A percentile compares a stretch with the other conserved stretches of the same genome.
Evolutionary conservation across 2,329 filamentous ascomycete species (phyloP).

Genomic region (Biscogniauxia mediterranea): DNA sequence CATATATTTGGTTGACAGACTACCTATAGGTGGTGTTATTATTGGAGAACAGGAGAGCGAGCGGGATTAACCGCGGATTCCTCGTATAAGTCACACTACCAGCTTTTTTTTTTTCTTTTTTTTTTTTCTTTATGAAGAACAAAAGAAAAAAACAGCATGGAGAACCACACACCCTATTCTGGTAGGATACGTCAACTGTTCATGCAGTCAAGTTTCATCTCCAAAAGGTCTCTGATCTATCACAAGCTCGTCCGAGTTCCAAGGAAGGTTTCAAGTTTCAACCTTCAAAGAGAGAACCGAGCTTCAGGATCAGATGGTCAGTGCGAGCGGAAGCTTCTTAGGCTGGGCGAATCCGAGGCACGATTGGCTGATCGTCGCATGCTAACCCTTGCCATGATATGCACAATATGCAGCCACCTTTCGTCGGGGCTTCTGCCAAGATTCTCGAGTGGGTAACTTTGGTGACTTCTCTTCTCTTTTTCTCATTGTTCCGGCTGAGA

Average conservation of each 20-base stretch:
- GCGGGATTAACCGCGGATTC: too few relatives aligned
- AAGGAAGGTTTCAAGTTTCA: not conserved
- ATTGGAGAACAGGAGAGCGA: too few relatives aligned
- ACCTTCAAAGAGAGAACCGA: not conserved
- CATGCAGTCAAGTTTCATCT: not conserved
- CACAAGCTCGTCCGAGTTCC: not conserved
- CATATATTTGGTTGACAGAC: too few relatives aligned
- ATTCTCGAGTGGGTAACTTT: conserved; percentile 3
- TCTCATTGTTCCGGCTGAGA: conserved; percentile 3
- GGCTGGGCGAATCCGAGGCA: not conserved
- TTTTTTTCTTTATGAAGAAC: too few relatives aligned
- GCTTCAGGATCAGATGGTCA: not conserved
- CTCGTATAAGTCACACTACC: too few relatives aligned
- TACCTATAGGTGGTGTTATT: too few relatives aligned
- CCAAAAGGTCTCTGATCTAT: not conserved
- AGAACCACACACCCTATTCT: not conserved
- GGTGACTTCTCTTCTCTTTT: conserved; percentile 15
- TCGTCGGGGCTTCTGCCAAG: conserved; percentile 18
- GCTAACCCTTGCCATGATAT: conserved; percentile 9
- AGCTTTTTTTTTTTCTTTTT: too few relatives aligned
- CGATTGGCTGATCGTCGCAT: not conserved
- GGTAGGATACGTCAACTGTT: not conserved
- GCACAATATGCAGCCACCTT: conserved; percentile 6
- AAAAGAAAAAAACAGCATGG: too few relatives aligned
- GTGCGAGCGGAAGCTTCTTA: not conserved